Evolutionary conservation across 192 early-diverging fungal species (phyloP).

Genomic region (Dissophora ornata): DNA sequence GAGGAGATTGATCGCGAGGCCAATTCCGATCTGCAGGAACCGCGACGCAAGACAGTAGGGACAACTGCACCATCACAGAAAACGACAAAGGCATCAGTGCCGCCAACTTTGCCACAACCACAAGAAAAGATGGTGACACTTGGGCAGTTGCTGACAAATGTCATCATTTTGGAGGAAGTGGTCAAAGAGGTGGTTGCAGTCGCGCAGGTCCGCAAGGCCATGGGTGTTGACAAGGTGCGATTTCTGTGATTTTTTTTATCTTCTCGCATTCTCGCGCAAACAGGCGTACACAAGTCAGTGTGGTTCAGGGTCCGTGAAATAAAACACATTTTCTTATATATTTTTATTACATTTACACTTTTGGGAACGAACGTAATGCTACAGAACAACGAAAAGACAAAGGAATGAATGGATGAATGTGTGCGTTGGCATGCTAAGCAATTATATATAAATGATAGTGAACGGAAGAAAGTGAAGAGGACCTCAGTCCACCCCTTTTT

Average conservation of each 20-base stretch:
- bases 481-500: too few relatives aligned
- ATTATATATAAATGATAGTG: conserved; percentile 3
- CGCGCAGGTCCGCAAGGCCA: conserved; percentile 80
- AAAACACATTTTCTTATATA: too few relatives aligned
- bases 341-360: not conserved
- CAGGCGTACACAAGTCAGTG: not conserved
- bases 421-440: too few relatives aligned
- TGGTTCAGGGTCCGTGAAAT: too few relatives aligned
- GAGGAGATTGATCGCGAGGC: conserved; percentile 42
- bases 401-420: not conserved
- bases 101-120: not conserved
- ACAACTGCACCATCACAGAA: not conserved
- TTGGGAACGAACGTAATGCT: not conserved
- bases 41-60: not conserved
- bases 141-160: conserved; percentile 84
- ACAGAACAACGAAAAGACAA: not conserved
- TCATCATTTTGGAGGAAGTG: conserved; percentile 91
- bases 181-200: conserved; percentile 93
- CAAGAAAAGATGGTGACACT: conserved; percentile 62
- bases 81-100: conserved; percentile 15
- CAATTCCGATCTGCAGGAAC: conserved; percentile 16
- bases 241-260: conserved; percentile 29
- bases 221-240: conserved; percentile 74
- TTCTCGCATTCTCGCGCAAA: not conserved
- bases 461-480: too few relatives aligned